Evolutionary conservation across 495 filamentous ascomycete genomes (phyloP).

Genomic region (Mycothermus thermophilus): DNA sequence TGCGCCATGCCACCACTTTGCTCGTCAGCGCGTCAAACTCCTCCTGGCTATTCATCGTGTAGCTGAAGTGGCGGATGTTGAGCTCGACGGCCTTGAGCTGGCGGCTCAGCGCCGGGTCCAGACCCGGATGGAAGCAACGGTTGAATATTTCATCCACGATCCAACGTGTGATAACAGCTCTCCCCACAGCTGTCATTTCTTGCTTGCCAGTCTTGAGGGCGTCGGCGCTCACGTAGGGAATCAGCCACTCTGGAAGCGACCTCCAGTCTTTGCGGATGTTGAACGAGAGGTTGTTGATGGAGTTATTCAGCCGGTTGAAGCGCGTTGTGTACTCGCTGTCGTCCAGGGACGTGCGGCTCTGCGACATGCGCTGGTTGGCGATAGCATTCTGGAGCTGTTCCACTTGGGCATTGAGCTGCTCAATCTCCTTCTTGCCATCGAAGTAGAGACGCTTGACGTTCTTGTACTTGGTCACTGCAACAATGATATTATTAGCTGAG

Average conservation of each 20-base stretch:
- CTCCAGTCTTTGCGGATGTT: constrained; percentile 91
- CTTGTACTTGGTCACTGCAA: constrained; percentile 78
- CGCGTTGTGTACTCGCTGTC: constrained; percentile 87
- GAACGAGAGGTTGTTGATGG: constrained; percentile 88
- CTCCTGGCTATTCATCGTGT: constrained; percentile 58
- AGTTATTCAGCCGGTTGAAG: constrained; percentile 85
- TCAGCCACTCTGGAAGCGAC: constrained; percentile 63
- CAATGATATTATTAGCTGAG: constrained; percentile 5
- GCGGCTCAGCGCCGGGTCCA: constrained; percentile 59
- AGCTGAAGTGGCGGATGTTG: constrained; percentile 65
- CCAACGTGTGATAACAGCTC: constrained; percentile 80
- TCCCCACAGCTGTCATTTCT: constrained; percentile 94
- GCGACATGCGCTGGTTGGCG: constrained; percentile 85
- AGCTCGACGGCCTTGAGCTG: constrained; percentile 79
- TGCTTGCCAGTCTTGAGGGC: constrained; percentile 70
- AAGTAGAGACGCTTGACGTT: constrained; percentile 98
- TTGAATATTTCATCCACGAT: constrained; percentile 85
- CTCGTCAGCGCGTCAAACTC: constrained; percentile 78
- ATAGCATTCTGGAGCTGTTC: constrained; percentile 92
- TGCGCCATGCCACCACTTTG: constrained; percentile 85
- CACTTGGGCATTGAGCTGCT: constrained; percentile 75
- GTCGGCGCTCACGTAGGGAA: constrained; percentile 64
- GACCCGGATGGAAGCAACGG: constrained; percentile 75
- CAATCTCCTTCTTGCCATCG: constrained; percentile 81
- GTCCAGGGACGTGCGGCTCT: constrained; percentile 88